Base-by-base conservation (phyloP, 495 filamentous ascomycete genomes). In the Hypoxylon trugodes region DNA sequence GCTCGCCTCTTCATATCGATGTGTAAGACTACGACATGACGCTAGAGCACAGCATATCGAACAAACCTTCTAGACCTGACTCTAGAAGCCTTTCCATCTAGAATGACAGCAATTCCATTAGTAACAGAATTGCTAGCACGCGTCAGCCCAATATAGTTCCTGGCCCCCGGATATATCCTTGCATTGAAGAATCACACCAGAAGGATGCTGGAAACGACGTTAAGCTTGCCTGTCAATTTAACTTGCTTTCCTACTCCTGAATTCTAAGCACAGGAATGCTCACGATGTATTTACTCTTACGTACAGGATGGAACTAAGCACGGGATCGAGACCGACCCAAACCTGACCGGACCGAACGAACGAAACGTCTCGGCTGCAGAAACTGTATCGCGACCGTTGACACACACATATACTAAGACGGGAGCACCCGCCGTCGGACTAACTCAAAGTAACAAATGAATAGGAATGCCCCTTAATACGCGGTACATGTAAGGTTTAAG, bases 241-340 rank as follows among this genome's bases (percentile, higher is more conserved):
- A n/a, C n/a, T n/a, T n/a, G n/a, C n/a, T n/a, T n/a, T n/a, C n/a
- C n/a, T n/a, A n/a, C n/a, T n/a, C n/a, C n/a, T n/a, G n/a, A n/a
- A n/a, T n/a, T n/a, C n/a, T n/a, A n/a, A n/a, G n/a, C n/a, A n/a
- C n/a, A n/a, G n/a, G n/a, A n/a, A n/a, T 42, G 25, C 24, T 4
- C 25, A 18, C 22, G 9, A 53, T 9, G 38, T 4, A 16, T n/a
- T 50, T 40, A 3, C 0, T 58, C 58, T 66, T 66, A 66, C 63
- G 63, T 66, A 66, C 57, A 51, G 26, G 57, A 66, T 61, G 49
- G 50, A 52, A 66, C 63, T 15, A 10, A 13, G 35, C 33, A 26
- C 61, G 54, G 57, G 35, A 16, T 26, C 42, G 4, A 59, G 47
- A 59, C 8, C 16, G 18, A 3, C 22, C 18, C 18, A 25, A 25